Evolutionary conservation across 495 filamentous ascomycete species (phyloP), one percentile per base, ranked within the genome.

Genomic region (Trichoderma orchidacearum): DNA sequence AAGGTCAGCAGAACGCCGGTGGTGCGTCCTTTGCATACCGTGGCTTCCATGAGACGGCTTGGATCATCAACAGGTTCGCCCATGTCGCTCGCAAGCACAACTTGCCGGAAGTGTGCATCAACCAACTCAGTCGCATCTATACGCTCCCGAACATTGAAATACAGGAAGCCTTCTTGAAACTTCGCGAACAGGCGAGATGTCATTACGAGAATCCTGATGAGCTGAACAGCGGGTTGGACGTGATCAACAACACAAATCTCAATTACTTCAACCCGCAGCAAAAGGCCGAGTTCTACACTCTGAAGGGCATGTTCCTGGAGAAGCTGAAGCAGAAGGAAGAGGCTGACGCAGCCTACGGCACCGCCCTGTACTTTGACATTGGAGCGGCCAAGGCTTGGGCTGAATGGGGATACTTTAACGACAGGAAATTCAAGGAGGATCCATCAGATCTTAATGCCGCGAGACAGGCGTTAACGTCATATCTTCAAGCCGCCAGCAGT

Each of bases 61-160:
- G 94, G 94, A 99, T 97, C 59, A 99, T 99, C 72, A 99, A 99
- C 67, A 80, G 94, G 18, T 99, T 99, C 64, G 94, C 94, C 3
- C 93, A 97, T 64, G 94, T 99, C 34, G 93, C 94, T 51, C 82
- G 94, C 29, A 97, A 97, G 73, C 94, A 99, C 66, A 89, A 90
- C 61, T 83, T 99, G 61, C 89, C 90, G 1, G 94, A 97, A 50
- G 93, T 97, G 53, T 99, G 94, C 75, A 96, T 97, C 67, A 87
- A 80, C 59, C 94, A 99, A 65, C 80, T 99, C 12, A 95, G 90
- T 64, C 88, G 90, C 53, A 99, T 99, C 62, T 99, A 99, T 67
- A 97, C 93, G 0, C 79, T 99, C 9, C 94, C 94, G 7, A 99
- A 99, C 63, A 99, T 99, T 31, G 94, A 99, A 72, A 99, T 99